Evolutionary conservation across 2,329 filamentous ascomycete species (phyloP), one percentile per base, ranked within the genome.

Genomic region (Aspergillus versicolor): DNA sequence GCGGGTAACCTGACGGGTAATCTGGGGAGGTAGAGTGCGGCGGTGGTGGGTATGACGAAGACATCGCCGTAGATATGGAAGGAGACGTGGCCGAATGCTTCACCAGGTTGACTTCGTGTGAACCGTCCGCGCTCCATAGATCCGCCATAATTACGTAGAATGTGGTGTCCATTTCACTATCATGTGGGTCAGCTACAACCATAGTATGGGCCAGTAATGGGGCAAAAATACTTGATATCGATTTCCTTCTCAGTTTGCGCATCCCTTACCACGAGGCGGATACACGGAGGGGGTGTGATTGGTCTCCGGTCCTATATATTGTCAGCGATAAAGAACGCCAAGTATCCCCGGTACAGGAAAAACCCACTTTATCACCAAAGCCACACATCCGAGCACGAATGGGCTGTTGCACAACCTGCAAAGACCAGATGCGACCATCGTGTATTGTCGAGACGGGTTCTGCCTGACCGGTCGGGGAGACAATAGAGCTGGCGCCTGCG

Each of bases 351-450:
- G 42, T 21, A 27, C 9, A 13, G 50, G 54, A 37, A 53, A 54
- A n/a, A 66, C 78, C 56, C 77, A 94, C 91, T 84, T 97, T 99
- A 79, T 99, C 94, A 61, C 94, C 94, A 77, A 97, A 99, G 7
- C 94, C 94, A 78, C 94, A 99, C 94, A 97, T 97, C 60, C 94
- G 90, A 63, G 94, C 94, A 67, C 94, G 87, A 67, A 91, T 83
- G 50, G 94, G 94, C 74, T 97, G 92, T 78, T 99, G 94, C 64
- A 90, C 87, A 59, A 97, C 91, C 63, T 88, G 81, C 50, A 96
- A 82, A 60, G 87, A 89, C 73, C 75, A 80, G 43, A 74, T 74
- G 30, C 76, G 74, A 44, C 75, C 76, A 24, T 78, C 74, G 49
- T 73, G 76, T 41, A 74, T 65, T 50, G 73, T 76, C 7, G 72